Evolutionary conservation across 208 protist species (phyloP).

Genomic region (Leptomonas seymouri): DNA sequence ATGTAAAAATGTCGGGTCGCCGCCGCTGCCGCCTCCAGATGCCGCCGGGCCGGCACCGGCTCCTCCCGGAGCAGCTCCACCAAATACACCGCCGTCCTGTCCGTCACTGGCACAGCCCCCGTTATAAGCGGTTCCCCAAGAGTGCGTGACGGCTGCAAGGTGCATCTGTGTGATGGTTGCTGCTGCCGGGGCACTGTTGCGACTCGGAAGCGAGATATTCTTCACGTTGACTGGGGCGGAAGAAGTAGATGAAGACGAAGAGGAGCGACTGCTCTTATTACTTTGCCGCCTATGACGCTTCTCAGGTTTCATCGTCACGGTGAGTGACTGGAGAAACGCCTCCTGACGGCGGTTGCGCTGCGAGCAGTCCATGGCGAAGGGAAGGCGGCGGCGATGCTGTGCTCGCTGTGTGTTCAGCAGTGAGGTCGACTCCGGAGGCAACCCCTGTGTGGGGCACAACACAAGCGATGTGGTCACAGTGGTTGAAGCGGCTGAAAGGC

Average conservation of each 20-base stretch:
- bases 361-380: constrained; percentile 23
- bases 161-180: not conserved
- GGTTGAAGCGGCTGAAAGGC: not conserved
- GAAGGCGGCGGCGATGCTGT: constrained; percentile 18
- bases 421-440: not conserved
- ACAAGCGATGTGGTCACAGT: not conserved
- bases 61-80: not conserved
- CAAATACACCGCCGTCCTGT: not conserved
- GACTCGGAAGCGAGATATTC: constrained; percentile 1
- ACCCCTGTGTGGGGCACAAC: not conserved
- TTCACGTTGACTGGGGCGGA: not conserved
- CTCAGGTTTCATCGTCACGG: constrained; percentile 17
- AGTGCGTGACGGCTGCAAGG: not conserved
- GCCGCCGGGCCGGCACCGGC: not conserved
- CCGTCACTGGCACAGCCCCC: not conserved
- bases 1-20: not conserved
- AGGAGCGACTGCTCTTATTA: constrained; percentile 28
- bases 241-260: not conserved
- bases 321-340: constrained; percentile 31
- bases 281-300: constrained; percentile 26
- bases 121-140: not conserved
- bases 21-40: not conserved
- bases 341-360: constrained; percentile 29
- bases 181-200: not conserved
- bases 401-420: constrained; percentile 18